phyloP scores from a whole-genome alignment of 208 protist species.

The Acanthamoeba royreba region DNA sequence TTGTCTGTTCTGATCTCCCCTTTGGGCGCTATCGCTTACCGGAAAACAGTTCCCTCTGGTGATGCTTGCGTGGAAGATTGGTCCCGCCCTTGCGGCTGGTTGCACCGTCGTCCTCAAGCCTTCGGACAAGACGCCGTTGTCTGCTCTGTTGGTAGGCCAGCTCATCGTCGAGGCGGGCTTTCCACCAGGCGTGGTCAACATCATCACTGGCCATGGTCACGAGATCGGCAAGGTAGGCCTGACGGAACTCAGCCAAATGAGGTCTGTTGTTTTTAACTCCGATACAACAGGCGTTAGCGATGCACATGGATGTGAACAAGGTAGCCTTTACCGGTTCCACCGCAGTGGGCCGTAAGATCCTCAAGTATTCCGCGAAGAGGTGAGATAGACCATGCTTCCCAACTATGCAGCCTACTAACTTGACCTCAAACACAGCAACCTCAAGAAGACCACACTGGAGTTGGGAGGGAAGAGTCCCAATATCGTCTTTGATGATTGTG shows the following conservation, averaged over 20 bases:
- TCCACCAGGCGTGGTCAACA: slow-evolving; percentile 63
- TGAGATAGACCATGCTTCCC: no score
- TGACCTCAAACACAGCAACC: neutral
- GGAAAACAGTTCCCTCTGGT: slow-evolving; percentile 43
- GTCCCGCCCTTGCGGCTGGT: neutral
- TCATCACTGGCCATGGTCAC: slow-evolving; percentile 42
- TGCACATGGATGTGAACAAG: slow-evolving; percentile 61
- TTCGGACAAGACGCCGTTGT: slow-evolving; percentile 57
- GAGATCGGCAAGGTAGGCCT: slow-evolving; percentile 4
- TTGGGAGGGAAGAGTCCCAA: slow-evolving; percentile 91
- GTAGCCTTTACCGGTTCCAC: slow-evolving; percentile 65
- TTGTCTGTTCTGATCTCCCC: no score
- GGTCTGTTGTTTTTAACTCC: no score
- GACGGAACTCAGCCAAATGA: no score
- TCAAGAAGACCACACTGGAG: slow-evolving; percentile 89
- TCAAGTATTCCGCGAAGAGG: neutral
- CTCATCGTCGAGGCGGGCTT: slow-evolving; percentile 57
- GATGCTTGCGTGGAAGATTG: slow-evolving; percentile 29
- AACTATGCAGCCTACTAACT: neutral
- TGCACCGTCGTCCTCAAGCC: slow-evolving; percentile 45
- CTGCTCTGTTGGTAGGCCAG: slow-evolving; percentile 41
- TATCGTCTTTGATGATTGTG: slow-evolving; percentile 87
- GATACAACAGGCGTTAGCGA: neutral
- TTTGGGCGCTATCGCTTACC: no score
- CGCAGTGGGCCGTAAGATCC: slow-evolving; percentile 41